Conservation (phyloP, 2,329 filamentous ascomycete genomes). For the Keithomyces neogunnii region DNA sequence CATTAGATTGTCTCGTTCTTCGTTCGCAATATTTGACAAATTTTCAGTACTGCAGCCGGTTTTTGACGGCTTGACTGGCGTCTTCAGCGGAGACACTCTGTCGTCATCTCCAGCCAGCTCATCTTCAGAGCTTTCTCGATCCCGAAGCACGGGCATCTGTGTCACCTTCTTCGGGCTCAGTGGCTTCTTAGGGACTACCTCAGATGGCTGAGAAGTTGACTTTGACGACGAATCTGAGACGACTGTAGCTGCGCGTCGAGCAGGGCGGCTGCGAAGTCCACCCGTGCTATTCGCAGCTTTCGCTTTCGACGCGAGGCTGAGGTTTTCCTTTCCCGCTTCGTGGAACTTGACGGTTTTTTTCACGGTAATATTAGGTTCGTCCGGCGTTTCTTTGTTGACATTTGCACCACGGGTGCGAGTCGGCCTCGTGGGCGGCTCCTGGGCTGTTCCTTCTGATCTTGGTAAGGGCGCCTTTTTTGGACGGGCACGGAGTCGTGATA, state of each 20-base stretch:
- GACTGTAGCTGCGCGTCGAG: slow-evolving; percentile 30
- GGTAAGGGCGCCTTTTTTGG: slow-evolving; percentile 30
- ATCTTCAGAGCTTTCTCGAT: slow-evolving; percentile 45
- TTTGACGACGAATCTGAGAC: slow-evolving; percentile 25
- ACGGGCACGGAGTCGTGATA: slow-evolving; percentile 28
- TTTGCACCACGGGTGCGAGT: slow-evolving; percentile 18
- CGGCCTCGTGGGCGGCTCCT: slow-evolving; percentile 22
- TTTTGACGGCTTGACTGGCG: slow-evolving; percentile 39
- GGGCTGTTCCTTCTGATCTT: slow-evolving; percentile 14
- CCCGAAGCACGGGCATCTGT: slow-evolving; percentile 40
- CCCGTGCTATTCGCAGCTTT: slow-evolving; percentile 23
- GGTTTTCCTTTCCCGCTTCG: slow-evolving; percentile 57
- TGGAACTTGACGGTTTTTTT: slow-evolving; percentile 59
- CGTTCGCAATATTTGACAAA: slow-evolving; percentile 1
- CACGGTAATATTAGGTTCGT: slow-evolving; percentile 32
- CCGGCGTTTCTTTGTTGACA: slow-evolving; percentile 22
- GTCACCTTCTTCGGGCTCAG: slow-evolving; percentile 59
- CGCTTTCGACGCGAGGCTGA: slow-evolving; percentile 32
- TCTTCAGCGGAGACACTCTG: slow-evolving; percentile 46
- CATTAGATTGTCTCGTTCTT: slow-evolving; percentile 9
- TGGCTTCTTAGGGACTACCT: slow-evolving; percentile 33
- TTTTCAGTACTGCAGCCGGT: slow-evolving; percentile 10
- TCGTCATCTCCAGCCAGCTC: slow-evolving; percentile 46
- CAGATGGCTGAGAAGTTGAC: slow-evolving; percentile 18
- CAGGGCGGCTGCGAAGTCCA: slow-evolving; percentile 30